Base-by-base conservation (phyloP, 2,329 filamentous ascomycete genomes). In the Penicillium crustosum region DNA sequence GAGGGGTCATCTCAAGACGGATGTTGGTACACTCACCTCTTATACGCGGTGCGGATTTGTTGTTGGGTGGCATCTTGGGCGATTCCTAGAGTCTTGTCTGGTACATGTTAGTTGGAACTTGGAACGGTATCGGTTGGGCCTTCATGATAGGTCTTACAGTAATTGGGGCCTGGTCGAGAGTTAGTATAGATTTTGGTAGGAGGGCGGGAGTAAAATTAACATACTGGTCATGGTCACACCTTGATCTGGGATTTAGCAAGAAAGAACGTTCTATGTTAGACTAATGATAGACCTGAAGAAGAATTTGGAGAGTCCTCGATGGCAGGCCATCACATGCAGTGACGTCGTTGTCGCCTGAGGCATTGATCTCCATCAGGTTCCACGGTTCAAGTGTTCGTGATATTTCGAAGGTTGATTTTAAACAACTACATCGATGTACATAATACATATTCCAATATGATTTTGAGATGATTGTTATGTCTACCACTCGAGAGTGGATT, bases 41-140 rank as follows among this genome's bases (percentile, higher is more conserved):
- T 99, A 82, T 97, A 99, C 50, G 93, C 94, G 81, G 91, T 89
- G 67, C 93, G 89, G 71, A 99, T 88, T 73, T 97, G 89, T 69
- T 92, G 86, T 58, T 87, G 85, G 0, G 86, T 89, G 35, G 93
- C 92, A 66, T 83, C 88, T 36, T 90, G 83, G 51, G 87, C 73
- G 60, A 96, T 76, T 62, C 89, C 89, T 49, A 96, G 86, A 63
- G 89, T 83, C 50, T 83, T 86, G 78, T 93, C 90, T 93, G 63
- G 38, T 21, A 10, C 29, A 13, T 19, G 39, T 62, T 36, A 53
- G 47, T 27, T 23, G 9, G 39, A 49, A 56, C 27, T 27, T 23
- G 9, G 39, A 49, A 56, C 27, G 36, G 56, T 61, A 15, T 25
- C 21, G 21, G 49, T 29, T 25, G 39, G 41, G 25, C 21, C 45